These are phyloP conservation scores for Daldinia childiae DNA, from an alignment of 495 filamentous ascomycete genomes.

Conservation along the genomic window DNA sequence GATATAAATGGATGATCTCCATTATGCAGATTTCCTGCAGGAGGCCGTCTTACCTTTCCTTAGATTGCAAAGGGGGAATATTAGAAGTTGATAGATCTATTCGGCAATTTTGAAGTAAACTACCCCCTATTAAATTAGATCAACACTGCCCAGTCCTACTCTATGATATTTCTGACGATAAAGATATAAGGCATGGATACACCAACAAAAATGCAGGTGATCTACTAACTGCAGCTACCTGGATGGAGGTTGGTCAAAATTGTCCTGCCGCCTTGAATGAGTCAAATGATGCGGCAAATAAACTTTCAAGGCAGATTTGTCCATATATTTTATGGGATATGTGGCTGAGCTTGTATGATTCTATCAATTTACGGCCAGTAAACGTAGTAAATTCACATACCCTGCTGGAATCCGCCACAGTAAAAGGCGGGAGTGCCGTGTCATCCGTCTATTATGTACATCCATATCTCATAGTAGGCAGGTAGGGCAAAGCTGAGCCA, in stretches of 20 bases:
- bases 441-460: constrained; percentile 23
- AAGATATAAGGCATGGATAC: constrained; percentile 15
- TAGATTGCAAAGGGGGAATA: neutral
- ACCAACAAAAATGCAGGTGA: constrained; percentile 23
- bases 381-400: neutral
- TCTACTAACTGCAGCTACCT: constrained; percentile 22
- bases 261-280: constrained; percentile 21
- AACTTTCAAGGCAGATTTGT: constrained; percentile 33
- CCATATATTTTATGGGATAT: neutral
- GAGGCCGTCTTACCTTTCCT: constrained; percentile 12
- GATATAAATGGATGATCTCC: constrained; percentile 6
- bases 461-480: constrained; percentile 1
- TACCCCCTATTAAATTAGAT: neutral
- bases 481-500: constrained; percentile 34
- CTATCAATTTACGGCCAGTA: constrained; percentile 1
- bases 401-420: constrained; percentile 28
- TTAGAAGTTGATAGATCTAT: neutral
- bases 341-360: constrained; percentile 33
- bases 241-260: constrained; percentile 11
- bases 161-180: neutral
- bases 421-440: constrained; percentile 24
- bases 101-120: neutral
- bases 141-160: constrained; percentile 19
- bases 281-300: constrained; percentile 34
- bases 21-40: constrained; percentile 25